Base-by-base conservation (phyloP, 2,329 filamentous ascomycete genomes). In the Phyllosticta citribraziliensis region DNA sequence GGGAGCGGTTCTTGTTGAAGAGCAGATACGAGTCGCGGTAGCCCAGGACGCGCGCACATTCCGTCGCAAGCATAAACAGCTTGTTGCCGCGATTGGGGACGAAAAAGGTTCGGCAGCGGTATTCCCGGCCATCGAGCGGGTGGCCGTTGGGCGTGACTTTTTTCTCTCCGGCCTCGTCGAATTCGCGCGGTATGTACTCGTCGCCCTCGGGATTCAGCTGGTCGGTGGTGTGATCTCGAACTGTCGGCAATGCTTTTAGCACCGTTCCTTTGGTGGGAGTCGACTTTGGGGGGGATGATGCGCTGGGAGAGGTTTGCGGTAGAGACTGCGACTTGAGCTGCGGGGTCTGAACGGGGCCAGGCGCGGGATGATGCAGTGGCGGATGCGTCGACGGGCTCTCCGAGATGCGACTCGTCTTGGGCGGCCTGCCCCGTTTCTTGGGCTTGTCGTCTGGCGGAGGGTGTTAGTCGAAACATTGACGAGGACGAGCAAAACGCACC, bases 11-110 rank as follows among this genome's bases (percentile, higher is more conserved):
- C 78, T 97, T 97, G 82, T 97, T 97, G 80, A 99, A 99, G 17
- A 99, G 79, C 40, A 99, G 81, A 73, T 99, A 99, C n/a, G 92
- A 97, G 74, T 99, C 94, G 64, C 94, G 84, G 73, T 99, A 99
- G 55, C 91, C 89, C 22, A 97, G 80, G 3, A 97, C 91, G 66
- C 94, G 86, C 24, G 94, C 94, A 72, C 94, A 97, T 76, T 99
- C 94, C 17, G 94, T 99, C 40, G 94, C 94, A 58, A 99, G 84
- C 94, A 99, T 99, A 77, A 97, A 99, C 5, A 97, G 83, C 75
- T 97, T 97, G 66, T 95, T 88, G 27, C 90, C 91, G 67, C 94
- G 83, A 69, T 95, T 87, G 19, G 93, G 91, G 3, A 99, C 92
- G 66, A 89, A 85, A 73, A 99, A 99, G 1, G 93, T 97, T 65